Evolutionary conservation across 768 basidiomycete species (phyloP), one percentile per base, ranked within the genome.

Genomic region (Peribolospora kevripleyi): DNA sequence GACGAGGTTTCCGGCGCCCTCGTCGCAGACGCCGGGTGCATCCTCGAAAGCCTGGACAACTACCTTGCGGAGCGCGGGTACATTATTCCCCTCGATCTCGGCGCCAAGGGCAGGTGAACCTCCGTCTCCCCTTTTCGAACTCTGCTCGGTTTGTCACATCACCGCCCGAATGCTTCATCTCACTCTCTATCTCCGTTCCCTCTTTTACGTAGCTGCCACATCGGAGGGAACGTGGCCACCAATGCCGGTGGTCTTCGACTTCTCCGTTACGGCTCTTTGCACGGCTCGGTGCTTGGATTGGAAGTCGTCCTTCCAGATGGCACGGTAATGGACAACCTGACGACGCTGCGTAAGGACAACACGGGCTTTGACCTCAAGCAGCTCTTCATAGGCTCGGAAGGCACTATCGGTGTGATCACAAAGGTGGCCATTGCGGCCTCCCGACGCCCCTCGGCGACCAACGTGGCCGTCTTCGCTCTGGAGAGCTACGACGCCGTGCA

Each of bases 331-430:
- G 80, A 91, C 63, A 81, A 95, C 39, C 80, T 84, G n/a, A 79
- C 58, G 0, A 69, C 84, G 8, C 68, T 97, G 54, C 76, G 93
- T 52, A 98, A 98, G 69, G 93, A 97, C 68, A 97, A 97, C 65
- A 97, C 93, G 3, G 91, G 93, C 9, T 95, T 93, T 65, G 93
- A 98, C 67, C 73, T 98, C 49, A 97, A 98, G 68, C 93, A 98
- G 64, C 75, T 98, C 13, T 98, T 97, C 70, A 93, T 98, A 61
- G 93, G 93, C 9, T 80, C 84, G 5, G 93, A 98, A 66, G 93
- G 93, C 52, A 95, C 91, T 0, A 79, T 98, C 36, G 93, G 93
- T 48, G 73, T 98, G 54, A 79, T 98, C 57, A 98, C 93, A 8
- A 93, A 76, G 36, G 83, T 95, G 45, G 93, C 90, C 3, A 90